Percentiles rank a stretch among this genome's conserved stretches.
These are phyloP conservation scores for Fusarium sp. DNA, from an alignment of 2,329 filamentous ascomycete species.

Conservation along the genomic window DNA sequence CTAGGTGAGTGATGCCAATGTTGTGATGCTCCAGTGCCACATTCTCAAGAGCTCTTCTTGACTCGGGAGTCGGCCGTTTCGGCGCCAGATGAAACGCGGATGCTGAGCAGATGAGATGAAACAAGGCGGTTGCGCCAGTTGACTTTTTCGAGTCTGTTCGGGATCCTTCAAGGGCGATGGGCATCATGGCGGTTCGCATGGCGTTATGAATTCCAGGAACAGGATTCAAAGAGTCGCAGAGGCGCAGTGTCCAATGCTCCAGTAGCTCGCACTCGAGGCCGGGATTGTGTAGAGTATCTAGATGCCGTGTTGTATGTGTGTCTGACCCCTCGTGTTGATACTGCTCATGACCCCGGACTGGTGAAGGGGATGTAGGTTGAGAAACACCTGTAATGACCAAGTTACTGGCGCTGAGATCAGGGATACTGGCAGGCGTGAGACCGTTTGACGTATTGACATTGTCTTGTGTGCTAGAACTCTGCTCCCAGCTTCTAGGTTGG, in stretches of 20 bases:
- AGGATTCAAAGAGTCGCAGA: constrained; percentile 38
- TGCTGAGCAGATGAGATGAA: constrained; percentile 40
- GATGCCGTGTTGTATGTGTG: constrained; percentile 13
- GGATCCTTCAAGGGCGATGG: constrained; percentile 38
- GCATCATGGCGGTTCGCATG: constrained; percentile 37
- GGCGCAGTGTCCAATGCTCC: constrained; percentile 36
- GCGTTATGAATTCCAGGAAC: constrained; percentile 36
- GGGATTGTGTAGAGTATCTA: constrained; percentile 33
- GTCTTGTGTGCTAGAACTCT: background rate
- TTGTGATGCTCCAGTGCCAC: constrained; percentile 40
- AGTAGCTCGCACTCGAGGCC: constrained; percentile 34
- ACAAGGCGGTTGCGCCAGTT: constrained; percentile 33
- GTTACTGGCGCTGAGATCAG: background rate
- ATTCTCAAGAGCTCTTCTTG: constrained; percentile 29
- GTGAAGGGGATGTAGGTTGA: background rate
- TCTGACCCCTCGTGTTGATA: background rate
- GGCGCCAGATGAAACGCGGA: constrained; percentile 37
- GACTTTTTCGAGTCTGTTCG: constrained; percentile 32
- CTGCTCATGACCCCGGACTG: background rate
- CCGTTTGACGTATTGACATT: background rate
- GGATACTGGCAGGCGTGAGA: constrained; percentile 1
- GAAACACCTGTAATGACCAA: background rate
- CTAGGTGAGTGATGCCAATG: constrained; percentile 37
- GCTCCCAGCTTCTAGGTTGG: background rate
- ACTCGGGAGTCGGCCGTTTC: constrained; percentile 16